Evolutionary conservation across 2,329 filamentous ascomycete genomes (phyloP).

Genomic region (Hymenoscyphus fructigenus): DNA sequence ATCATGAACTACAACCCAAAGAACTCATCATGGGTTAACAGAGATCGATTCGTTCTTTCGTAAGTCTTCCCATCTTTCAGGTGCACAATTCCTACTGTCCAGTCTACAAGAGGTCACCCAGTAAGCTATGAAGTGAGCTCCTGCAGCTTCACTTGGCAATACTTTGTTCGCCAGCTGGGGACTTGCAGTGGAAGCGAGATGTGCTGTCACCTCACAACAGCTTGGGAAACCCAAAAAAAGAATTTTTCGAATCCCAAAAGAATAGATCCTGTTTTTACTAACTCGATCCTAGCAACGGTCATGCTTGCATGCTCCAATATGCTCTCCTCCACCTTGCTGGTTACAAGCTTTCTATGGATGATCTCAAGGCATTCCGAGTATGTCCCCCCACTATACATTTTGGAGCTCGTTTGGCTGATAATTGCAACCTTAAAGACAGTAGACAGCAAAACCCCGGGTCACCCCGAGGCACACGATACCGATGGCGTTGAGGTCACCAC

Average conservation of each 20-base stretch:
- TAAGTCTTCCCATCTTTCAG: conserved; percentile 54
- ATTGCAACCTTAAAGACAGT: conserved; percentile 41
- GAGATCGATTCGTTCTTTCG: conserved; percentile 98
- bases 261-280: conserved; percentile 13
- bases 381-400: conserved; percentile 38
- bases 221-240: neutral
- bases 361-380: conserved; percentile 96
- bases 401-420: conserved; percentile 8
- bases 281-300: conserved; percentile 72
- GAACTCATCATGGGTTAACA: conserved; percentile 96
- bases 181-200: neutral
- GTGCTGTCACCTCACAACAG: neutral
- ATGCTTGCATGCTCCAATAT: conserved; percentile 99
- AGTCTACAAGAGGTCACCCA: neutral
- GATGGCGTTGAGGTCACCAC: conserved; percentile 98
- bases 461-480: conserved; percentile 95
- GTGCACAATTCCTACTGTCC: neutral
- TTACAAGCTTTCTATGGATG: conserved; percentile 81
- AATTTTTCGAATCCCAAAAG: neutral
- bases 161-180: neutral
- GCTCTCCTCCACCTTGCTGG: conserved; percentile 95
- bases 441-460: conserved; percentile 83
- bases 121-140: neutral
- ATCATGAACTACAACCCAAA: conserved; percentile 99
- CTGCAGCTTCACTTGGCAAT: neutral